Percentiles rank a stretch among this genome's conserved stretches.
These are phyloP conservation scores for Nitzschia sp. DNA, from an alignment of 108 stramenopile species.

Conservation along the genomic window DNA sequence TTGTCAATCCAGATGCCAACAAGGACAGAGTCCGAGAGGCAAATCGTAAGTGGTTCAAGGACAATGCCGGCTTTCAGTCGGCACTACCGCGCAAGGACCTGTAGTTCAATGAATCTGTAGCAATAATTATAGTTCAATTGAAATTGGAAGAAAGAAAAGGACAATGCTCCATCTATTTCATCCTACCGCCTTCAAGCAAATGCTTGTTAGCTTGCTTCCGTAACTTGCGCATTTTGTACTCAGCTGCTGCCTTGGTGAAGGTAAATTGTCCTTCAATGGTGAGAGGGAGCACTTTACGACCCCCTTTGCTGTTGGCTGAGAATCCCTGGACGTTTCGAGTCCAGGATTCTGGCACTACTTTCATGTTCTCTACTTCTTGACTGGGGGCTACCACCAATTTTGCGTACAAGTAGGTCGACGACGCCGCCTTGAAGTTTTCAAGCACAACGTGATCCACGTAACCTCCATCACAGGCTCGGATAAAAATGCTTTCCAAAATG, in stretches of 20 bases:
- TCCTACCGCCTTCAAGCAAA: conserved; percentile 68
- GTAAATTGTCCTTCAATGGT: conserved; percentile 65
- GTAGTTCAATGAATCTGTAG: not conserved
- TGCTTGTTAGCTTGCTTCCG: conserved; percentile 56
- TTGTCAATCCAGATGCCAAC: conserved; percentile 88
- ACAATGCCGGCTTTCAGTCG: conserved; percentile 84
- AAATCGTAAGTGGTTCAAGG: conserved; percentile 88
- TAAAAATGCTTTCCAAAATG: conserved; percentile 63
- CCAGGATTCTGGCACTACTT: conserved; percentile 70
- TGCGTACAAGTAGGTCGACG: conserved; percentile 57
- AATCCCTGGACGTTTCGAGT: conserved; percentile 63
- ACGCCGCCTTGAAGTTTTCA: conserved; percentile 42
- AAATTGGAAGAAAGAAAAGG: not conserved
- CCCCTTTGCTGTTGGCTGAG: conserved; percentile 40
- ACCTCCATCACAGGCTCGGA: conserved; percentile 70
- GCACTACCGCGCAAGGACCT: conserved; percentile 57
- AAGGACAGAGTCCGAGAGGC: conserved; percentile 64
- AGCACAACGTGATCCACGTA: conserved; percentile 63
- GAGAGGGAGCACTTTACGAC: conserved; percentile 56
- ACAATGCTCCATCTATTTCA: conserved; percentile 28
- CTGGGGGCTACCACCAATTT: conserved; percentile 52
- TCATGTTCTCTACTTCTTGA: conserved; percentile 38
- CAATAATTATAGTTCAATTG: conserved; percentile 3
- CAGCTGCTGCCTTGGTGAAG: conserved; percentile 58
- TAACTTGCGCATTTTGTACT: conserved; percentile 72